phyloP scores from a whole-genome alignment of 768 basidiomycete genomes.

The Fomitopsis serialis region DNA sequence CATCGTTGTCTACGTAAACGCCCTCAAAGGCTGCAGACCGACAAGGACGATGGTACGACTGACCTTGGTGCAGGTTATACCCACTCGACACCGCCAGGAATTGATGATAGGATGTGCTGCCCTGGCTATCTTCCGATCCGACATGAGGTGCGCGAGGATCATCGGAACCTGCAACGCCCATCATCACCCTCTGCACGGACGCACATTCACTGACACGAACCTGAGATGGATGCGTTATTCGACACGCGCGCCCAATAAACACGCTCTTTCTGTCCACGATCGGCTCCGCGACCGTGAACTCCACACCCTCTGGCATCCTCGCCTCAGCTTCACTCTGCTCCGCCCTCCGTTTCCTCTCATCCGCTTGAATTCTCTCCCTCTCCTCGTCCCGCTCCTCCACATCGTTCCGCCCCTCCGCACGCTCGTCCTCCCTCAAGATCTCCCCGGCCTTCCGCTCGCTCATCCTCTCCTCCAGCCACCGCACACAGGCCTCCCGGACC shows the following conservation, averaged over 20 bases:
- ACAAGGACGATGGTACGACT: neutral
- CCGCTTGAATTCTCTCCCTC: conserved; percentile 4
- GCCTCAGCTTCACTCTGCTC: conserved; percentile 5
- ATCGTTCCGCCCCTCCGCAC: neutral
- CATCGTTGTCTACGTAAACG: conserved; percentile 71
- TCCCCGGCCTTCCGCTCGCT: conserved; percentile 50
- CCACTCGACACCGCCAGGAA: conserved; percentile 75
- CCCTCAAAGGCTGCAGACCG: neutral
- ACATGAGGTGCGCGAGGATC: conserved; percentile 60
- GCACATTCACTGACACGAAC: conserved; percentile 33
- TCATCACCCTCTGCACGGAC: neutral
- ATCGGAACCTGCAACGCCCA: conserved; percentile 48
- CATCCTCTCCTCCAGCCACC: conserved; percentile 70
- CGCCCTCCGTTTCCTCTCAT: conserved; percentile 7
- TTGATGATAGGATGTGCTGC: conserved; percentile 79
- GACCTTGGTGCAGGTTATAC: conserved; percentile 72
- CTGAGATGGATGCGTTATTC: conserved; percentile 71
- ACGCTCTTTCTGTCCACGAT: conserved; percentile 82
- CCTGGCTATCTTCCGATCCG: conserved; percentile 67
- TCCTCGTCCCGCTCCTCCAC: conserved; percentile 31
- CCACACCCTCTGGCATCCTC: conserved; percentile 53
- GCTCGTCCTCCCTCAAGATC: conserved; percentile 48
- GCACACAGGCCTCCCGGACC: conserved; percentile 57
- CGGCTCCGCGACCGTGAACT: conserved; percentile 68
- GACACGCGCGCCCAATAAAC: conserved; percentile 84